Conservation (phyloP, 306 rosid genomes). For the Chamaecrista fasciculata region DNA sequence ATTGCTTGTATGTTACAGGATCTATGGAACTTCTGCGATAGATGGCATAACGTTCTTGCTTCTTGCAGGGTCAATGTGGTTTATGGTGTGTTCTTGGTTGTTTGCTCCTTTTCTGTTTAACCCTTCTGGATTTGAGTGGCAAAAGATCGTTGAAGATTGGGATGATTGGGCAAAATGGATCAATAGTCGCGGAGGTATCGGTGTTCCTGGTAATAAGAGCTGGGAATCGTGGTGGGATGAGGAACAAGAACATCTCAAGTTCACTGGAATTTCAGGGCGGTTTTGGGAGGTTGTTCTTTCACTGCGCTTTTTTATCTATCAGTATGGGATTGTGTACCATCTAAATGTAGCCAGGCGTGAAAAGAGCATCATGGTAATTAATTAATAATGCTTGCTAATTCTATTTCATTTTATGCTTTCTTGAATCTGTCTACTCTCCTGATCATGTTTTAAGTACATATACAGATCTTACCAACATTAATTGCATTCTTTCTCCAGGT, state of each 20-base stretch:
- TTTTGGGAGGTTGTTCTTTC: slow-evolving; percentile 78
- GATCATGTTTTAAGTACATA: too few relatives aligned
- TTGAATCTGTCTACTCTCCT: slow-evolving; percentile 22
- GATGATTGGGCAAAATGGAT: slow-evolving; percentile 99
- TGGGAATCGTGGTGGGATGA: slow-evolving; percentile 99
- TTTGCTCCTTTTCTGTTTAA: slow-evolving; percentile 91
- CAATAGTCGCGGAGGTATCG: slow-evolving; percentile 82
- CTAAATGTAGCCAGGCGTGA: slow-evolving; percentile 60
- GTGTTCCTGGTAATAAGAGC: slow-evolving; percentile 89
- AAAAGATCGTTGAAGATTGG: slow-evolving; percentile 94
- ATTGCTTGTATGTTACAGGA: slow-evolving; percentile 64
- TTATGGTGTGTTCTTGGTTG: slow-evolving; percentile 75
- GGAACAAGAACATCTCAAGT: slow-evolving; percentile 88
- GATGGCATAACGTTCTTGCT: slow-evolving; percentile 44
- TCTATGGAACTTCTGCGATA: slow-evolving; percentile 59
- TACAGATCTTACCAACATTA: slow-evolving; percentile 16
- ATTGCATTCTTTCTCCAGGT: slow-evolving; percentile 53
- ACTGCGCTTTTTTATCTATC: slow-evolving; percentile 82
- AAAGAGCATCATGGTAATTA: slow-evolving; percentile 66
- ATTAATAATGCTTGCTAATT: slow-evolving; percentile 11
- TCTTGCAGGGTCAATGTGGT: slow-evolving; percentile 79
- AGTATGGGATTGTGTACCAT: slow-evolving; percentile 91
- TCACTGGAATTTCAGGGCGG: slow-evolving; percentile 69
- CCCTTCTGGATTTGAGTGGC: slow-evolving; percentile 99
- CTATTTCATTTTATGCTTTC: slow-evolving; percentile 19